Evolutionary conservation across 164 flowering plant genomes (phyloP).

Genomic region (Magnolia sinica): DNA sequence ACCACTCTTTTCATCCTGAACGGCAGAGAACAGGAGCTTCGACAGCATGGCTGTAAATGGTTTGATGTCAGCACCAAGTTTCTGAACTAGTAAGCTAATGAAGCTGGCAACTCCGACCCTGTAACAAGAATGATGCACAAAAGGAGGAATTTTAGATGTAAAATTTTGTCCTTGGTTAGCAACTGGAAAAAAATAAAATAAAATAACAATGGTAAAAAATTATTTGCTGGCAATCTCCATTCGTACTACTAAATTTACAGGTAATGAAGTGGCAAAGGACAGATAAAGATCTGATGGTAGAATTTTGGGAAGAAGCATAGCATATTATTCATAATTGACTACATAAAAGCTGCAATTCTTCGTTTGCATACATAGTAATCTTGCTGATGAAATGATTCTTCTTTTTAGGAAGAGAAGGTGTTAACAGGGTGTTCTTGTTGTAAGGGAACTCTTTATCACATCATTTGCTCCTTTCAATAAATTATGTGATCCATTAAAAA

Average conservation of each 20-base stretch:
- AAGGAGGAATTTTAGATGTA: too few species aligned
- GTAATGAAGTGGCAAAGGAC: background rate
- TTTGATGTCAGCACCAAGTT: conserved; percentile 69
- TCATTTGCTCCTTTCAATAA: too few species aligned
- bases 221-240: background rate
- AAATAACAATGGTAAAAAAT: background rate
- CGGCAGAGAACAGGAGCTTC: conserved; percentile 74
- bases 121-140: conserved; percentile 11
- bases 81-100: conserved; percentile 72
- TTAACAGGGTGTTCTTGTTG: too few species aligned
- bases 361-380: too few species aligned
- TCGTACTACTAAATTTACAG: background rate
- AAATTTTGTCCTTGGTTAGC: too few species aligned
- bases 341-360: too few species aligned
- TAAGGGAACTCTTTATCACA: too few species aligned
- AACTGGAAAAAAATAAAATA: background rate
- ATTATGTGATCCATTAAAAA: too few species aligned
- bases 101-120: conserved; percentile 98
- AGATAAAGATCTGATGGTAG: background rate
- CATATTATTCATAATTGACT: too few species aligned
- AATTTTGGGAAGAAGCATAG: background rate
- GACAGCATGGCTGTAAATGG: conserved; percentile 64
- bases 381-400: too few species aligned
- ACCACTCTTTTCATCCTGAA: conserved; percentile 73
- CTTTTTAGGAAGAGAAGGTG: too few species aligned